Percentiles rank a stretch among this genome's conserved stretches.
phyloP scores from a whole-genome alignment of 352 stramenopile genomes.

The Phytophthora sansomeana region DNA sequence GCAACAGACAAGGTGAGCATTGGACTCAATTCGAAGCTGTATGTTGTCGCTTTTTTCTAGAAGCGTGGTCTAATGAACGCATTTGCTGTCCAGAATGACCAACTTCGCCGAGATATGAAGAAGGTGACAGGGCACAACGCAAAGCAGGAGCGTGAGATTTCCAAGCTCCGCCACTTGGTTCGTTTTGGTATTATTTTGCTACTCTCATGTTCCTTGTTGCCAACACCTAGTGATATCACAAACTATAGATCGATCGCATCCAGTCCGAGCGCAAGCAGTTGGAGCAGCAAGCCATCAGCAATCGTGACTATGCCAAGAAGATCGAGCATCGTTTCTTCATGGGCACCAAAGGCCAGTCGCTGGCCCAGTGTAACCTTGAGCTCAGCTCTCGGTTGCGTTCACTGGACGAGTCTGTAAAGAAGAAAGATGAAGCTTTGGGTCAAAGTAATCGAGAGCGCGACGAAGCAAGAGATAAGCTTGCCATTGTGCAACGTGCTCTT shows the following conservation, averaged over 20 bases:
- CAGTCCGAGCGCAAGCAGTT: slow-evolving; percentile 77
- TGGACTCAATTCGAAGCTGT: too few species aligned
- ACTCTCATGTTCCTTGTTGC: neutral
- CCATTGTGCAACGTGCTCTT: slow-evolving; percentile 75
- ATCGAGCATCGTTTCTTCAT: slow-evolving; percentile 88
- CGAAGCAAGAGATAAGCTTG: slow-evolving; percentile 59
- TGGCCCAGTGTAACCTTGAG: slow-evolving; percentile 74
- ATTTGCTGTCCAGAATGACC: slow-evolving; percentile 49
- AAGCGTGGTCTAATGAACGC: slow-evolving; percentile 2
- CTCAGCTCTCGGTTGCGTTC: slow-evolving; percentile 51
- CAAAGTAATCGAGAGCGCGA: slow-evolving; percentile 43
- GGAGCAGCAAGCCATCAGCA: slow-evolving; percentile 84
- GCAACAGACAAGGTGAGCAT: slow-evolving; percentile 58
- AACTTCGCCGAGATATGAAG: slow-evolving; percentile 64
- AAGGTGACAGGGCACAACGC: slow-evolving; percentile 38
- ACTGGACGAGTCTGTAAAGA: slow-evolving; percentile 44
- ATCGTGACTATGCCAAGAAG: slow-evolving; percentile 87
- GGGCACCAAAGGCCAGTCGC: slow-evolving; percentile 67
- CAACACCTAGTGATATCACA: neutral
- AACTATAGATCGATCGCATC: slow-evolving; percentile 72
- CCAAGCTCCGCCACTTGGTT: slow-evolving; percentile 70
- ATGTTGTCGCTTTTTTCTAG: neutral
- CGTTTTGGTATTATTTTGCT: neutral
- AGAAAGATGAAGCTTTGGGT: slow-evolving; percentile 34
- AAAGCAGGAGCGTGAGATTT: slow-evolving; percentile 69